Percentiles rank a stretch among this genome's conserved stretches.
phyloP scores from a whole-genome alignment of 2,329 filamentous ascomycete species.

The Diatrype stigma region DNA sequence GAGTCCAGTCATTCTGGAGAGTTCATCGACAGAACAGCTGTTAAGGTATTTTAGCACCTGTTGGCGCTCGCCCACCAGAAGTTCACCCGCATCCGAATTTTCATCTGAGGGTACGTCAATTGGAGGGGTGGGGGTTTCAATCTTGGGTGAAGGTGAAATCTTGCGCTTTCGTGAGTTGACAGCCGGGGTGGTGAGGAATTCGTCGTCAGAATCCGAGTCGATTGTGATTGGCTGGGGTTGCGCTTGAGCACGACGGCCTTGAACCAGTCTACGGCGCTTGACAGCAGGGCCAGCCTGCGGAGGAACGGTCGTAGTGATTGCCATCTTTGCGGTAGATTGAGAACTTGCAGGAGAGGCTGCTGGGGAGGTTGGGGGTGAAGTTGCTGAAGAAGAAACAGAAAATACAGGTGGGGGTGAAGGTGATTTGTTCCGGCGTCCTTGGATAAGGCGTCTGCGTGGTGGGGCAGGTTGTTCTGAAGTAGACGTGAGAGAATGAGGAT shows the following conservation, averaged over 20 bases:
- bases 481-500: conserved; percentile 11
- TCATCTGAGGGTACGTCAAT: conserved; percentile 2
- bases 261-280: conserved; percentile 21
- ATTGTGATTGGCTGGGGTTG: conserved; percentile 17
- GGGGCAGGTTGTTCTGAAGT: conserved; percentile 12
- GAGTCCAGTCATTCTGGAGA: conserved; percentile 77
- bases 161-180: conserved; percentile 19
- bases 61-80: conserved; percentile 27
- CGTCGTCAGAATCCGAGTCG: conserved; percentile 12
- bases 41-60: conserved; percentile 80
- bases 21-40: conserved; percentile 66
- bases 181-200: conserved; percentile 2
- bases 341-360: conserved; percentile 19
- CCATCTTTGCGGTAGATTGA: conserved; percentile 1
- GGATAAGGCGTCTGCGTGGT: conserved; percentile 25
- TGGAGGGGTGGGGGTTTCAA: conserved; percentile 5
- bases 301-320: not conserved
- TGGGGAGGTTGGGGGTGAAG: conserved; percentile 26
- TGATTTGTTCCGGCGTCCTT: conserved; percentile 23
- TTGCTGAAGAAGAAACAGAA: conserved; percentile 27
- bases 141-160: conserved; percentile 8
- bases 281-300: conserved; percentile 1
- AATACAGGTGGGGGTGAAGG: conserved; percentile 24
- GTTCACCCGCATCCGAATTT: conserved; percentile 4
- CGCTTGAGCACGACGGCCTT: conserved; percentile 17